Conservation (phyloP, 148 eudicot genomes). For the Camellia lanceoleosa region DNA sequence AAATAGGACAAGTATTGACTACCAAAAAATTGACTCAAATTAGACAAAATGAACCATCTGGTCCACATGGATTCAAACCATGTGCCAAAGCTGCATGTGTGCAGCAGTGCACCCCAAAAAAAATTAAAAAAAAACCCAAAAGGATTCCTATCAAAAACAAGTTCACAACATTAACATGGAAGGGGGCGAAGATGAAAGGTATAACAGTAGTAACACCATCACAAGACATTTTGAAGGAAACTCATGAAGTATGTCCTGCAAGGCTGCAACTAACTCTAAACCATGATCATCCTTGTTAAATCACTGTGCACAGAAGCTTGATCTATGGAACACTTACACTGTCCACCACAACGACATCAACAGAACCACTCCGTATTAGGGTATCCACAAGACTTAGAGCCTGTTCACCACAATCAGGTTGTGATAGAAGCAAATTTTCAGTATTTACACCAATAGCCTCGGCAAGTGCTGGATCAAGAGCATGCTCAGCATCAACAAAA, state of each 20-base stretch:
- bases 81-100: background rate
- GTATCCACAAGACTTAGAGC: conserved; percentile 98
- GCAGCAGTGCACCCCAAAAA: background rate
- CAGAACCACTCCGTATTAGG: conserved; percentile 90
- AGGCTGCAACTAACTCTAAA: background rate
- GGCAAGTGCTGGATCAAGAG: conserved; percentile 89
- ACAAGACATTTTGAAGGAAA: background rate
- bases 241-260: background rate
- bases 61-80: background rate
- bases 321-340: conserved; percentile 54
- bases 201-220: background rate
- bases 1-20: background rate
- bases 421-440: conserved; percentile 83
- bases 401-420: conserved; percentile 99
- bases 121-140: background rate
- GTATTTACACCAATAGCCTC: conserved; percentile 88
- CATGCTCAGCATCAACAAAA: conserved; percentile 97
- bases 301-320: background rate
- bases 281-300: background rate
- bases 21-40: background rate
- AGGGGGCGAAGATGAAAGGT: background rate
- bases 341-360: conserved; percentile 95
- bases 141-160: background rate
- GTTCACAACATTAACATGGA: background rate
- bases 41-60: background rate